Percentiles rank a stretch among this genome's conserved stretches.
phyloP scores from a whole-genome alignment of 1,284 basidiomycete genomes.

The Psilocybe mexicana region DNA sequence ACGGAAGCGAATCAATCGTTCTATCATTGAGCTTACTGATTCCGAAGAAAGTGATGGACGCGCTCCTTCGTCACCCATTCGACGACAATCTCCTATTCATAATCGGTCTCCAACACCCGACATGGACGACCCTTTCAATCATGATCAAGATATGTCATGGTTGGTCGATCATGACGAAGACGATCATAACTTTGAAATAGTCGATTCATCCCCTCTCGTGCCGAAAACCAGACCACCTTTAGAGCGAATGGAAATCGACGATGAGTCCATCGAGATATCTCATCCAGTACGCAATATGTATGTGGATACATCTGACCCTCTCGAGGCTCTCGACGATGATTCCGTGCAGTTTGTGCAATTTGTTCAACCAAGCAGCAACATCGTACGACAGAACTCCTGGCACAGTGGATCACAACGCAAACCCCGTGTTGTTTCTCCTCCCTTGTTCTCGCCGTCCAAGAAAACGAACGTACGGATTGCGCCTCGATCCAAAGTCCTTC shows the following conservation, averaged over 20 bases:
- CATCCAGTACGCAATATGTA: constrained; percentile 3
- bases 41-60: constrained; percentile 24
- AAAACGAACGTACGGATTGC: constrained; percentile 3
- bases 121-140: neutral
- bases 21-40: constrained; percentile 32
- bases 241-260: constrained; percentile 18
- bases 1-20: constrained; percentile 11
- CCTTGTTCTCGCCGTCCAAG: constrained; percentile 10
- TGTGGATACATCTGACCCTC: constrained; percentile 14
- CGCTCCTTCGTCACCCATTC: neutral
- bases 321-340: constrained; percentile 16
- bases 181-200: constrained; percentile 47
- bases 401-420: neutral
- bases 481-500: neutral
- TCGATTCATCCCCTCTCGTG: constrained; percentile 46
- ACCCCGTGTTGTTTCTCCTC: neutral
- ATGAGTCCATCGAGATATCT: constrained; percentile 27
- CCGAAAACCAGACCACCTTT: constrained; percentile 9
- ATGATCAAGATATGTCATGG: constrained; percentile 55
- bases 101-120: neutral
- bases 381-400: neutral
- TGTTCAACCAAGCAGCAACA: constrained; percentile 15
- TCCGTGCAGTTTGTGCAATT: constrained; percentile 21
- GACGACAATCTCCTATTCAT: neutral
- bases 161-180: constrained; percentile 63